Evolutionary conservation across 2,329 filamentous ascomycete genomes (phyloP), one percentile per base, ranked within the genome.

Genomic region (Macrophomina phaseolina): DNA sequence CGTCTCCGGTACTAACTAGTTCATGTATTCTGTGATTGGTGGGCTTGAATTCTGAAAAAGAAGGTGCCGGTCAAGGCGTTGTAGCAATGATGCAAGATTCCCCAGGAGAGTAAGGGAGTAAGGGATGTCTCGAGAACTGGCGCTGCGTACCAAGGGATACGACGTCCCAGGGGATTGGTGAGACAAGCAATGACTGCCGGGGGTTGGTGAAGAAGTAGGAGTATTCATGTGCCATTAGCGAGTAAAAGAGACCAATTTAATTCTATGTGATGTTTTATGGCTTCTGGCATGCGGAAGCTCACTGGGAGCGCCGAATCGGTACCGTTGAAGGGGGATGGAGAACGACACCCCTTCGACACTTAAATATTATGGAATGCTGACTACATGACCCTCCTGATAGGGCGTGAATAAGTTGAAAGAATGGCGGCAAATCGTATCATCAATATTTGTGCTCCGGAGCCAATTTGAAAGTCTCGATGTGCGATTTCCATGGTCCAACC

Each of bases 1-100:
- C 45, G 67, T 68, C 23, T 64, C 67, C 14, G 67, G 67, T 36
- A 67, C 67, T 16, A 45, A 53, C 40, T 64, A 64, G 45, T 14
- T 40, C 2, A 30, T 16, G 14, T 42, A 16, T 11, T 30, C 18
- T 8, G 28, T 5, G 14, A 36, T n/a, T 38, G n/a, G 14, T n/a
- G 14, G 5, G 12, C 16, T 46, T 34, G 58, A 8, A 36, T 48
- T 5, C 18, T 9, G 28, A 46, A n/a, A 23, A 7, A 6, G 23
- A 28, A 30, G 9, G 42, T 32, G 23, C 9, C 8, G 52, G 16
- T 23, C 34, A 23, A 11, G 34, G 18, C 9, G 34, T 12, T 55
- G 52, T 55, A 30, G 16, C 6, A 55, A 14, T 23, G 34, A 23
- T 23, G 46, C n/a, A 16, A 49, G n/a, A 49, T 55, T 55, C 51